A percentile compares a stretch with the other conserved stretches of the same genome.
Evolutionary conservation across 768 basidiomycete genomes (phyloP).

Genomic region (Panellus pusillus): DNA sequence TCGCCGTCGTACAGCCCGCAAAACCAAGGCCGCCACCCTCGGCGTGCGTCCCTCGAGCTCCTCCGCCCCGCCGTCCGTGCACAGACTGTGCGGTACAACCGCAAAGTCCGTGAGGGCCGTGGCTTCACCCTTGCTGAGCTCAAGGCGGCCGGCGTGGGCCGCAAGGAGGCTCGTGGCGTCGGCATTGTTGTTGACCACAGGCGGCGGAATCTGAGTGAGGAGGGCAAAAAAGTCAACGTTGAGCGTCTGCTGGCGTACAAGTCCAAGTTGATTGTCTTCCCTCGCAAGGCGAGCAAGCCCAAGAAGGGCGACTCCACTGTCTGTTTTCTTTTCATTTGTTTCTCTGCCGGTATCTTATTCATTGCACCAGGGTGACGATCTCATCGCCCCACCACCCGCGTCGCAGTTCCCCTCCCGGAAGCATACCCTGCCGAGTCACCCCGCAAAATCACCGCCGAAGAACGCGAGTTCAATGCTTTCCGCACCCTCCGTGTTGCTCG

Average conservation of each 20-base stretch:
- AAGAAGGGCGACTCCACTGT: conserved; percentile 95
- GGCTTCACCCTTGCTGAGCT: conserved; percentile 95
- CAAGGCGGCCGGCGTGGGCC: conserved; percentile 92
- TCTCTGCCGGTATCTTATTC: conserved; percentile 5
- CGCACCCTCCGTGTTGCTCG: conserved; percentile 83
- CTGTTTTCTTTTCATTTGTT: conserved; percentile 33
- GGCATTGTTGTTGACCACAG: conserved; percentile 98
- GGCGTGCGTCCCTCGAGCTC: conserved; percentile 87
- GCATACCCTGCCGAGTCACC: conserved; percentile 75
- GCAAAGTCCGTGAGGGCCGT: conserved; percentile 93
- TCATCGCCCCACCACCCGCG: conserved; percentile 75
- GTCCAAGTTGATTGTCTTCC: conserved; percentile 91
- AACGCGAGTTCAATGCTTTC: conserved; percentile 89
- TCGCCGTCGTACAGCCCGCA: conserved; percentile 89
- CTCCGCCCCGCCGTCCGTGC: conserved; percentile 97
- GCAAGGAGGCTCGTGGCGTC: conserved; percentile 89
- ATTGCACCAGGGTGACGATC: conserved; percentile 69
- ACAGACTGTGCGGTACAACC: conserved; percentile 97
- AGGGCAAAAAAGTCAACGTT: conserved; percentile 94
- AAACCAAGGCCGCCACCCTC: conserved; percentile 84
- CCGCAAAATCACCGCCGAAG: conserved; percentile 89
- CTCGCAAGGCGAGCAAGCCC: conserved; percentile 90
- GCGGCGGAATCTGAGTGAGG: conserved; percentile 93
- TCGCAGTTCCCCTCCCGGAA: conserved; percentile 64
- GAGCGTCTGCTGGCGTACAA: conserved; percentile 94